Evolutionary conservation across 768 basidiomycete genomes (phyloP), one percentile per base, ranked within the genome.

Genomic region (Rossbeevera mucosa): DNA sequence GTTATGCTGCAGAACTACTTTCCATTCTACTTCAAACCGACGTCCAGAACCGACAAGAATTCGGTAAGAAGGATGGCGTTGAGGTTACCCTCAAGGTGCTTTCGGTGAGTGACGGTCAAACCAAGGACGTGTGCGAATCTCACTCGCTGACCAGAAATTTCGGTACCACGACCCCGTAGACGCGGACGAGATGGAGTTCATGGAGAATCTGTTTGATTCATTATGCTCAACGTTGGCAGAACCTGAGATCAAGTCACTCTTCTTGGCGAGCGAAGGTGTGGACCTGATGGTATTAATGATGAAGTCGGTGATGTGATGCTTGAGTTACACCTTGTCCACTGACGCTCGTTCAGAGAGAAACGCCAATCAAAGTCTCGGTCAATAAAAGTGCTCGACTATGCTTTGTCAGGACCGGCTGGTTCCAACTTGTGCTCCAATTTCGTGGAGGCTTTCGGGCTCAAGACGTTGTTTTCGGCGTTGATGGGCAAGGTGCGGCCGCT

Each of bases 201-300:
- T 98, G 94, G 96, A 98, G 66, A 98, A 99, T 68, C 63, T 92
- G 4, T 98, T 98, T 64, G 91, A 97, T 65, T 70, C 85, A 0
- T 70, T 99, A 21, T 98, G 96, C 65, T 94, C 94, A 0, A 79
- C 86, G 0, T 75, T 98, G 21, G 80, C 76, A 29, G 94, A 95
- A 68, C 75, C 84, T 13, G 75, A 83, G 44, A 82, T 88, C 65
- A 98, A 97, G 70, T 68, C 77, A 16, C 70, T 83, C 4, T 98
- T 99, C 71, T 72, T 93, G n/a, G 81, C 84, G 9, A 86, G 86
- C 18, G 96, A 99, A 68, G 96, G 96, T 2, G 83, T 93, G 13
- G 96, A 99, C 61, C 78, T 99, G 29, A 97, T 98, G 94, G 80
- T 96, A n/a, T 76, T 98, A 57, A 88, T 96, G 80, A 94, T 97